Conservation (phyloP, 164 flowering plant genomes). For the Litsea cubeba region DNA sequence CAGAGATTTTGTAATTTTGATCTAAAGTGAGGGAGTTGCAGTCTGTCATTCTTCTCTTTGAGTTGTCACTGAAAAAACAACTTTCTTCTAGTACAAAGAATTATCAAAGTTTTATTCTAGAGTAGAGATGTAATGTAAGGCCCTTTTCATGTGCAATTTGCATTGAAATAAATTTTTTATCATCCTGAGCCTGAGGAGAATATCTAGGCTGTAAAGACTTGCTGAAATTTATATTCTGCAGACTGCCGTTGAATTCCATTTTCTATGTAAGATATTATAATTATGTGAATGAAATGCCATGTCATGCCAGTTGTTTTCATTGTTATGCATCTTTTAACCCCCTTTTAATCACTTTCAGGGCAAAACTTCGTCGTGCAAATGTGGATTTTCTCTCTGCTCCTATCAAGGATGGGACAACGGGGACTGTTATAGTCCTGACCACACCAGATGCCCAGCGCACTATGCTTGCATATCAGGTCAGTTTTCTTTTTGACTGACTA, state of each 20-base stretch:
- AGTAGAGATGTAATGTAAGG: too few species aligned
- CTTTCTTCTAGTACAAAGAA: neutral
- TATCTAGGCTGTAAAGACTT: too few species aligned
- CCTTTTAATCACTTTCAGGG: slow-evolving; percentile 28
- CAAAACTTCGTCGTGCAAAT: slow-evolving; percentile 80
- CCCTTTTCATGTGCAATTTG: too few species aligned
- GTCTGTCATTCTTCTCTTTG: neutral
- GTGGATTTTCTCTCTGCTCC: slow-evolving; percentile 82
- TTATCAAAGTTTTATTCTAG: too few species aligned
- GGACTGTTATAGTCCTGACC: slow-evolving; percentile 97
- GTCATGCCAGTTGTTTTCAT: too few species aligned
- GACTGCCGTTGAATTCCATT: too few species aligned
- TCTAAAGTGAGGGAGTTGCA: neutral
- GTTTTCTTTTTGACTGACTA: neutral
- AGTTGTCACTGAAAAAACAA: neutral
- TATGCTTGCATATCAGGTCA: slow-evolving; percentile 95
- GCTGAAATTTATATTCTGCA: too few species aligned
- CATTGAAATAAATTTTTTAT: too few species aligned
- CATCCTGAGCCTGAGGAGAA: too few species aligned
- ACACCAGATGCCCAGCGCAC: slow-evolving; percentile 98
- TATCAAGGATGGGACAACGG: slow-evolving; percentile 89
- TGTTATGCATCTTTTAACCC: neutral
- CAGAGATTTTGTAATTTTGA: neutral
- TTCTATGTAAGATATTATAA: too few species aligned
- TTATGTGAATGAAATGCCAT: too few species aligned